Conservation (phyloP, 73 alveolate species). For the Paramecium sonneborni region DNA sequence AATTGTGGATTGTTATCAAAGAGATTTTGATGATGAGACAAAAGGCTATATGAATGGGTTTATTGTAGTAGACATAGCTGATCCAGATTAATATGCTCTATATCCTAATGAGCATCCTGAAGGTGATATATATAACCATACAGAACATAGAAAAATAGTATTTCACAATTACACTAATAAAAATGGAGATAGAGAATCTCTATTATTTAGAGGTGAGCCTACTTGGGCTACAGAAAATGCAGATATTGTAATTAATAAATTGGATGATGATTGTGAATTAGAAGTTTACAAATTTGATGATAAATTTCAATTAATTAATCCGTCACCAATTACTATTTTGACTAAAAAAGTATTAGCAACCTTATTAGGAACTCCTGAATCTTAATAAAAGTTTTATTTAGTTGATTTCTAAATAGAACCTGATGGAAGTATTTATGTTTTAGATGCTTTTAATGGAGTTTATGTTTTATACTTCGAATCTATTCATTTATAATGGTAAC, state of each 20-base stretch:
- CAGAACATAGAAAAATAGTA: not conserved
- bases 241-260: not conserved
- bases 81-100: not conserved
- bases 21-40: not conserved
- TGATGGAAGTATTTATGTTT: not conserved
- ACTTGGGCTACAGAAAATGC: not conserved
- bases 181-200: too few relatives aligned
- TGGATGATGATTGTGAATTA: not conserved
- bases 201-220: not conserved
- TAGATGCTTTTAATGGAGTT: not conserved
- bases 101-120: not conserved
- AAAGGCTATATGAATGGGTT: not conserved
- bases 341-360: not conserved
- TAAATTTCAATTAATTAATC: not conserved
- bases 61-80: not conserved
- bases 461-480: not conserved
- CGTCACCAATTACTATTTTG: not conserved
- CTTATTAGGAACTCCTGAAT: not conserved
- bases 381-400: too few relatives aligned
- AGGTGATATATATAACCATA: not conserved
- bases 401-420: not conserved
- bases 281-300: not conserved
- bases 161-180: not conserved
- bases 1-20: not conserved
- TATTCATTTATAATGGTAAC: not conserved